Conservation (phyloP, 768 basidiomycete genomes). For the Panaeolus papilionaceus region DNA sequence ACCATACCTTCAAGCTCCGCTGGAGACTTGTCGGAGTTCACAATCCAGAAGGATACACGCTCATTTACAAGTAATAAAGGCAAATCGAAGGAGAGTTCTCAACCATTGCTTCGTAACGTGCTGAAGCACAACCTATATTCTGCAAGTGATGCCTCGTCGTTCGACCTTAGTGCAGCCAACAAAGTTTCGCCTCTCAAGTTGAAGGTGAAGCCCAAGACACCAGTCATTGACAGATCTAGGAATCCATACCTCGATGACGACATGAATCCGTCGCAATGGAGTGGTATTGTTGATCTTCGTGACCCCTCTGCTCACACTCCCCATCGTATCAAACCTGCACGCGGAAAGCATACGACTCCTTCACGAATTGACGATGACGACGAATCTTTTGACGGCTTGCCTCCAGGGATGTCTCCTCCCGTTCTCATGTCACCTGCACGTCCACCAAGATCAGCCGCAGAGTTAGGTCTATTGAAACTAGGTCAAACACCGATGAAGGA, state of each 20-base stretch:
- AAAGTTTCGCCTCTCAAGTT: constrained; percentile 58
- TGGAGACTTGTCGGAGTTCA: constrained; percentile 11
- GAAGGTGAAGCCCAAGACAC: constrained; percentile 60
- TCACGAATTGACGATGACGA: constrained; percentile 41
- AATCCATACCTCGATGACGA: constrained; percentile 69
- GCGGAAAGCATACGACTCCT: constrained; percentile 32
- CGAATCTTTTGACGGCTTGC: constrained; percentile 57
- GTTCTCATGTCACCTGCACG: constrained; percentile 62
- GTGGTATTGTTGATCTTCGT: constrained; percentile 75
- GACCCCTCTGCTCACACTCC: constrained; percentile 59
- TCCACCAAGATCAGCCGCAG: constrained; percentile 53
- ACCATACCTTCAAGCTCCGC: constrained; percentile 22
- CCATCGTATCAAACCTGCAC: constrained; percentile 36
- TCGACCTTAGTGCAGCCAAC: constrained; percentile 33
- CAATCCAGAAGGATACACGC: constrained; percentile 31
- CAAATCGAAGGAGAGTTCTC: constrained; percentile 49
- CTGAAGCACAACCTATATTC: constrained; percentile 57
- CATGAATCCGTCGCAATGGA: constrained; percentile 62
- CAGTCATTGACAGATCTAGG: constrained; percentile 53
- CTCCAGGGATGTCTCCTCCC: constrained; percentile 66
- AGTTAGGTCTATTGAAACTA: constrained; percentile 50
- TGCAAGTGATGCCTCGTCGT: constrained; percentile 44
- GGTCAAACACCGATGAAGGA: constrained; percentile 75
- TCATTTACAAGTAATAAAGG: constrained; percentile 44
- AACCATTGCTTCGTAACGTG: constrained; percentile 54